Evolutionary conservation across 2,329 filamentous ascomycete species (phyloP), one percentile per base, ranked within the genome.

Genomic region (Diaporthe sp.): DNA sequence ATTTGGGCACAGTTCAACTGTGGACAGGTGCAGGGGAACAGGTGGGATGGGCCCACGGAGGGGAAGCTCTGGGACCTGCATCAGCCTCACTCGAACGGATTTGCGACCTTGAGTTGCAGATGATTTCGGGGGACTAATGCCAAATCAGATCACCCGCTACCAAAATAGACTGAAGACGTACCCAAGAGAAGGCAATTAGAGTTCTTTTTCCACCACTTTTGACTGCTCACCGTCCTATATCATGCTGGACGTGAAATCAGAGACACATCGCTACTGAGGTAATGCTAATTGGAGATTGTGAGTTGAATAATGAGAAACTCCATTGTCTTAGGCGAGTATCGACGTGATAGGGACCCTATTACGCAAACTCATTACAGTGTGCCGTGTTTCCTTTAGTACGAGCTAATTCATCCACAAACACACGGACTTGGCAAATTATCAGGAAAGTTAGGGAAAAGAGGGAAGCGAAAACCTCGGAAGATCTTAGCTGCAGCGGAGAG

Each of bases 291-390:
- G 6, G n/a, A 28, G 51, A 53, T 53, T 28, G 4, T 53, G 12
- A 9, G 0, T 22, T 37, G 0, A 4, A 2, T 12, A 17, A 4
- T 22, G 1, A 0, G 8, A 3, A 37, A 3, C 2, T 2, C 9
- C 3, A 37, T 37, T 22, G 3, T 13, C 12, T 17, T 12, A 28
- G 51, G 12, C 10, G 22, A 25, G 10, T 12, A 17, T 53, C 1
- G 51, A 28, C 3, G 0, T 12, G 51, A 10, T 55, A 13, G 0
- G 4, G 12, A 13, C 13, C 25, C 31, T 28, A 3, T 55, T 17
- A 22, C 51, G 5, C n/a, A 55, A 28, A 12, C 25, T 9, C 51
- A 2, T 17, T 55, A 25, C 25, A 28, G 3, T 55, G 6, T 34
- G 17, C 53, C 19, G 28, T 31, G 28, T n/a, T 25, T 22, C 9